Evolutionary conservation across 2,329 filamentous ascomycete species (phyloP), one percentile per base, ranked within the genome.

Genomic region (Colletotrichum sidae): DNA sequence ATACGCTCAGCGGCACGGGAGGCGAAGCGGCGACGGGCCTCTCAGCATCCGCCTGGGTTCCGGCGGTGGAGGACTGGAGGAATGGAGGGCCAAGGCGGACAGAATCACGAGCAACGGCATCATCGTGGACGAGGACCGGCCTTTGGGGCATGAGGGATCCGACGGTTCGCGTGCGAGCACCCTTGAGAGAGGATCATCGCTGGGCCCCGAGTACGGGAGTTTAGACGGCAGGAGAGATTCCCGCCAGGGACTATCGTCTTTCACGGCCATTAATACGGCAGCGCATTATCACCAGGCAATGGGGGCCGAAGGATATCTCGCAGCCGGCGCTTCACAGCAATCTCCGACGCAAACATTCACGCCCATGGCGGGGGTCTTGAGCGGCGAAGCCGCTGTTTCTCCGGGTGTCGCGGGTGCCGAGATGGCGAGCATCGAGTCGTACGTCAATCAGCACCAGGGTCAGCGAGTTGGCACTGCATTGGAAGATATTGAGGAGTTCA

Each of bases 51-150:
- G 79, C 3, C 72, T 80, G 52, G 79, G 79, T 2, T 80, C 78
- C 6, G 67, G 68, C 3, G 82, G 85, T 12, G 86, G 85, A 39
- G 86, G 83, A 1, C 74, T 87, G 4, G 85, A 86, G 67, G 84
- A 88, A 69, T 89, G 85, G 74, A 82, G 81, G 65, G 74, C 79
- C 9, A 73, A 80, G 52, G 70, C 71, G 1, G 71, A 69, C 42
- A 76, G 75, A 61, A 76, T 83, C 10, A 81, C 80, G 63, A 81
- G 82, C 67, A 80, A 83, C 49, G 80, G 81, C 42, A 73, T 74
- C 37, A 79, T 83, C 9, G 70, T 77, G 37, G 70, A 75, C 9
- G 76, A 78, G 68, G 55, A 69, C 55, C 42, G 73, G 72, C 55
- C 70, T 64, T 58, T 70, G 13, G 54, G 67, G 3, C 68, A 57